Conservation (phyloP, 768 basidiomycete genomes). For the Collybia mongolica region DNA sequence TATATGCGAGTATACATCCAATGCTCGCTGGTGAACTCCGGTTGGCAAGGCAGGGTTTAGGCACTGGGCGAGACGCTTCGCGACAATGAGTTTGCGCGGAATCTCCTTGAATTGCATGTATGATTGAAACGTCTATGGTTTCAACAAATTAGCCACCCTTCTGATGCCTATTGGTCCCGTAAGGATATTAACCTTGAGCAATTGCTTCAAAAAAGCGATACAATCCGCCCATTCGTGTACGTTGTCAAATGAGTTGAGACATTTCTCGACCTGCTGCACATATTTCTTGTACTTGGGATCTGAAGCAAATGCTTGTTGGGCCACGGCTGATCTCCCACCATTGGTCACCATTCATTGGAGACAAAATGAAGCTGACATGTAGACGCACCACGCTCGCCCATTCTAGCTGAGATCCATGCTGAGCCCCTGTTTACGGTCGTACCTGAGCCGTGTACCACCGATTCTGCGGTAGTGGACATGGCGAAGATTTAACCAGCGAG, state of each 20-base stretch:
- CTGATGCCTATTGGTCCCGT: no score
- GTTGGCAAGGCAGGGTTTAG: constrained; percentile 96
- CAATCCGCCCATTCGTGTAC: constrained; percentile 99
- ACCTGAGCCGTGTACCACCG: constrained; percentile 30
- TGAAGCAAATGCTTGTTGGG: constrained; percentile 57
- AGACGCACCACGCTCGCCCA: constrained; percentile 51
- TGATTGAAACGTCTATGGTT: constrained; percentile 79
- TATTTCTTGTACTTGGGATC: constrained; percentile 97
- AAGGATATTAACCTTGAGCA: constrained; percentile 68
- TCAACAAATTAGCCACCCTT: not conserved
- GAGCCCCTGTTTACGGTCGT: constrained; percentile 36
- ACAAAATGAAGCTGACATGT: constrained; percentile 1
- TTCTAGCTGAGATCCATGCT: constrained; percentile 38
- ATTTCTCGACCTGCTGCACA: constrained; percentile 87
- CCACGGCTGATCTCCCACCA: constrained; percentile 32
- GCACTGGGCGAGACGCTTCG: constrained; percentile 95
- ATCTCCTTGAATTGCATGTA: constrained; percentile 96
- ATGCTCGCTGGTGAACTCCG: constrained; percentile 93
- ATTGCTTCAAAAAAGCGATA: constrained; percentile 92
- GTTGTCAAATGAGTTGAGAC: constrained; percentile 88
- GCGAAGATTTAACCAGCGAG: constrained; percentile 13
- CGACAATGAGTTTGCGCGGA: constrained; percentile 89
- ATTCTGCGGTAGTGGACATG: constrained; percentile 22
- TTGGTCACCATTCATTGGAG: not conserved
- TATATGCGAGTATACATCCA: constrained; percentile 94